phyloP scores from a whole-genome alignment of 202 grass and related monocot genomes.

The Carex sylvatica region DNA sequence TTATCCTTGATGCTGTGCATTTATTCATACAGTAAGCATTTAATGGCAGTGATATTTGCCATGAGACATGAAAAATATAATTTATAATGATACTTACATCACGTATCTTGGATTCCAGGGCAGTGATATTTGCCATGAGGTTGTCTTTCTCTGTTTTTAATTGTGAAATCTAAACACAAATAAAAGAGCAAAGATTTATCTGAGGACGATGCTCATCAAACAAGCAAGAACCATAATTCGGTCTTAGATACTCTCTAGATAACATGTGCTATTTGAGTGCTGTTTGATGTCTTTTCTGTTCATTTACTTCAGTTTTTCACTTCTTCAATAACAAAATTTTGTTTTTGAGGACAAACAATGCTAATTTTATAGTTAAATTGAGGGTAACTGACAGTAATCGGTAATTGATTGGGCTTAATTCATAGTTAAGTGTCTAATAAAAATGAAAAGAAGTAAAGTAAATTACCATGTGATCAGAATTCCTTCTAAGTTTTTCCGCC shows the following conservation, averaged over 20 bases:
- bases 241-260: conserved; percentile 19
- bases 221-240: background rate
- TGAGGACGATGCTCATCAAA: background rate
- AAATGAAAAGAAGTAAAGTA: background rate
- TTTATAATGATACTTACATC: conserved; percentile 38
- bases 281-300: background rate
- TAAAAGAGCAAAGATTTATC: background rate
- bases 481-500: conserved; percentile 43
- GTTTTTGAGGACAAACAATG: background rate
- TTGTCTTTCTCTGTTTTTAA: conserved; percentile 44
- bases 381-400: background rate
- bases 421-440: background rate
- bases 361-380: background rate
- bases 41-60: background rate
- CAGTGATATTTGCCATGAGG: conserved; percentile 47
- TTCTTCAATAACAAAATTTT: background rate
- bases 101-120: conserved; percentile 54
- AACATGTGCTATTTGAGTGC: conserved; percentile 5
- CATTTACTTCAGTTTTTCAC: background rate
- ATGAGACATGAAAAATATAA: background rate
- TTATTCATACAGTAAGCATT: background rate
- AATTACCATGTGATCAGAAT: conserved; percentile 49
- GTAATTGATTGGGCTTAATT: background rate
- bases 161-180: conserved; percentile 50
- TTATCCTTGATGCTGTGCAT: background rate